A percentile compares a stretch with the other conserved stretches of the same genome.
Conservation (phyloP, 2,329 filamentous ascomycete species). For the Penicillium nordicum region DNA sequence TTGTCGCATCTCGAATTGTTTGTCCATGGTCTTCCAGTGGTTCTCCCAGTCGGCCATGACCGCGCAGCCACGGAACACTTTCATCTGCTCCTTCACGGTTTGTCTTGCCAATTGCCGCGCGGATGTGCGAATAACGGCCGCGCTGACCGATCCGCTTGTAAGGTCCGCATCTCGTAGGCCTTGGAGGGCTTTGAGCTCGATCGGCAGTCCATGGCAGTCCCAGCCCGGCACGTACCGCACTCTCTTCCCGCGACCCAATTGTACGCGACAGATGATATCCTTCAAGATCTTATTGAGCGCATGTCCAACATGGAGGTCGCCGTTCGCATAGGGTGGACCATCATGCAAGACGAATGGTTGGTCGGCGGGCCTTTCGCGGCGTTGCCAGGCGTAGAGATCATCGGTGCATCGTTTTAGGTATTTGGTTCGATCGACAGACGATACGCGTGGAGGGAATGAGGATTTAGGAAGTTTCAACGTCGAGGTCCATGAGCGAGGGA, state of each 20-base stretch:
- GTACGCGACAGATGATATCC: conserved; percentile 81
- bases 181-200: conserved; percentile 90
- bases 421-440: conserved; percentile 46
- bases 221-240: conserved; percentile 87
- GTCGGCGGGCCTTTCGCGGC: conserved; percentile 48
- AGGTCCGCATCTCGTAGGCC: conserved; percentile 40
- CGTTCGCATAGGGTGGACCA: conserved; percentile 96
- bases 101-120: conserved; percentile 55
- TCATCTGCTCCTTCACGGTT: conserved; percentile 58
- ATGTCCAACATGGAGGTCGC: conserved; percentile 85
- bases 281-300: conserved; percentile 96
- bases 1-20: conserved; percentile 59
- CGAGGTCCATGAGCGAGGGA: conserved; percentile 61
- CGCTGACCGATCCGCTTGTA: conserved; percentile 29
- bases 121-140: conserved; percentile 51
- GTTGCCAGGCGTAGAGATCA: conserved; percentile 87
- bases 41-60: conserved; percentile 64
- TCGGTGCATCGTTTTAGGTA: conserved; percentile 77
- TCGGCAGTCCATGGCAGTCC: conserved; percentile 97
- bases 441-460: conserved; percentile 58
- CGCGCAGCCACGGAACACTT: conserved; percentile 57
- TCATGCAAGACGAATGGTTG: conserved; percentile 80
- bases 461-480: conserved; percentile 73
- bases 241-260: conserved; percentile 71
- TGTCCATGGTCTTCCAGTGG: conserved; percentile 63